Evolutionary conservation across 2,329 filamentous ascomycete genomes (phyloP).

Genomic region (Dothidotthia symphoricarpi): DNA sequence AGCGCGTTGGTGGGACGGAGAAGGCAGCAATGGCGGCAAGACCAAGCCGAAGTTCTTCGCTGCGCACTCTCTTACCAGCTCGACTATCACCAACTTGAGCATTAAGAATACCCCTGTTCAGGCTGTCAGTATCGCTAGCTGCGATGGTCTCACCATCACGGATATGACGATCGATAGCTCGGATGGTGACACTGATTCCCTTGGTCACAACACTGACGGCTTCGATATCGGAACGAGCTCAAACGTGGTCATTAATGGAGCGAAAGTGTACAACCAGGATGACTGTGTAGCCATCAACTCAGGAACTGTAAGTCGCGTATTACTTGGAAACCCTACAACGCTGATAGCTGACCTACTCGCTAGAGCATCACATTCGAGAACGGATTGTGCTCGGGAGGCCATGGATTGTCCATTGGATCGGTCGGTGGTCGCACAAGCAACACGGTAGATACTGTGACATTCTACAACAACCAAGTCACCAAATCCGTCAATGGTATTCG

Average conservation of each 20-base stretch:
- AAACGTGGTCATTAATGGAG: slow-evolving; percentile 51
- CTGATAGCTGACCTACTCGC: slow-evolving; percentile 1
- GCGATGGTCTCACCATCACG: slow-evolving; percentile 47
- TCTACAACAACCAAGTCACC: slow-evolving; percentile 49
- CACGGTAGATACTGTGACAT: slow-evolving; percentile 53
- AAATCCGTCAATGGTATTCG: slow-evolving; percentile 57
- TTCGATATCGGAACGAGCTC: slow-evolving; percentile 55
- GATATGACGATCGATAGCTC: slow-evolving; percentile 58
- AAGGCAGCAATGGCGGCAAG: slow-evolving; percentile 49
- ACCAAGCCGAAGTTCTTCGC: slow-evolving; percentile 53
- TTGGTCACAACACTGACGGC: slow-evolving; percentile 54
- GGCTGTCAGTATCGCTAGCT: slow-evolving; percentile 48
- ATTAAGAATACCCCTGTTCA: slow-evolving; percentile 57
- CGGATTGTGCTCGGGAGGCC: slow-evolving; percentile 53
- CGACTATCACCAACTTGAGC: slow-evolving; percentile 50
- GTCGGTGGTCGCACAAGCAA: slow-evolving; percentile 57
- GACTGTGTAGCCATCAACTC: slow-evolving; percentile 60
- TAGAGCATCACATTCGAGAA: slow-evolving; percentile 37
- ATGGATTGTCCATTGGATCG: slow-evolving; percentile 59
- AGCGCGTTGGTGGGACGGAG: slow-evolving; percentile 52
- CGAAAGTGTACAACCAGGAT: slow-evolving; percentile 57
- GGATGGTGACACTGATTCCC: slow-evolving; percentile 46
- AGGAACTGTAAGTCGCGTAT: slow-evolving; percentile 39
- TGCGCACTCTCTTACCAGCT: slow-evolving; percentile 52
- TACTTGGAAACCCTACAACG: not conserved